Conservation (phyloP, 2,329 filamentous ascomycete genomes). For the Microdochium bolleyi region DNA sequence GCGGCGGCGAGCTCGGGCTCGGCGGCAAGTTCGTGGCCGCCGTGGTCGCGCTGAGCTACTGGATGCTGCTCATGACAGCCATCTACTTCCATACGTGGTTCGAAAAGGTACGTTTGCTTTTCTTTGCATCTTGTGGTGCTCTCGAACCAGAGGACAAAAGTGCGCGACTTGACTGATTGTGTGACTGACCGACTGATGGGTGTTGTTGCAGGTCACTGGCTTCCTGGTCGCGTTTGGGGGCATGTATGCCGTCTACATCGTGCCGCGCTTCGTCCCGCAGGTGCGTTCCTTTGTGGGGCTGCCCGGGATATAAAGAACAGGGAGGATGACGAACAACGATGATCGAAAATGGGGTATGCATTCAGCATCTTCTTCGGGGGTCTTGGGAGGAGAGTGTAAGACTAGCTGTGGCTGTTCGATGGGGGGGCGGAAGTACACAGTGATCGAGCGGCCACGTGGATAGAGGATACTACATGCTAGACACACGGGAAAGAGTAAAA, state of each 20-base stretch:
- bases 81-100: slow-evolving; percentile 99
- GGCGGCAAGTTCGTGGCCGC: slow-evolving; percentile 48
- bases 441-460: too few relatives aligned
- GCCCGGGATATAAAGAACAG: slow-evolving; percentile 35
- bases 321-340: too few relatives aligned
- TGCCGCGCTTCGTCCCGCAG: slow-evolving; percentile 41
- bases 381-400: too few relatives aligned
- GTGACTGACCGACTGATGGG: slow-evolving; percentile 10
- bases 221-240: slow-evolving; percentile 37
- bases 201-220: slow-evolving; percentile 38
- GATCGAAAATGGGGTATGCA: too few relatives aligned
- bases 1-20: slow-evolving; percentile 26
- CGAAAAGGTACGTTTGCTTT: slow-evolving; percentile 58
- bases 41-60: slow-evolving; percentile 67
- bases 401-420: too few relatives aligned
- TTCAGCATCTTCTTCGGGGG: too few relatives aligned
- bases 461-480: too few relatives aligned
- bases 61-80: slow-evolving; percentile 98
- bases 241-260: slow-evolving; percentile 41
- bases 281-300: slow-evolving; percentile 37
- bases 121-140: too few relatives aligned
- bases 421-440: too few relatives aligned
- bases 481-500: too few relatives aligned
- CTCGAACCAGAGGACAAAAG: too few relatives aligned
- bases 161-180: too few relatives aligned